Percentiles rank a stretch among this genome's conserved stretches.
phyloP scores from a whole-genome alignment of 805 yeast genomes.

The Starmerella potacharoeniae region DNA sequence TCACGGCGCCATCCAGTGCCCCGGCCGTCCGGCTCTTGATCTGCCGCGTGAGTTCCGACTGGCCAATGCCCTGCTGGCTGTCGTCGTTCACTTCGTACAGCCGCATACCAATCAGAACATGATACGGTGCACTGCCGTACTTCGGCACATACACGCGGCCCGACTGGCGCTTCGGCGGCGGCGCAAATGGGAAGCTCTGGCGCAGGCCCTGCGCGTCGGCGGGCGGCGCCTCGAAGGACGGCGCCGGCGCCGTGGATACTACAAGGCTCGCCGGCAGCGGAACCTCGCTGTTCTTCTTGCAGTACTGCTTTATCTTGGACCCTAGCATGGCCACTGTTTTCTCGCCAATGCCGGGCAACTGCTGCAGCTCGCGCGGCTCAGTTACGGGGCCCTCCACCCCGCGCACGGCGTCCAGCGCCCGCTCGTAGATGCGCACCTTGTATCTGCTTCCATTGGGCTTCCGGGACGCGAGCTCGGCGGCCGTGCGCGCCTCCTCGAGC shows the following conservation, averaged over 20 bases:
- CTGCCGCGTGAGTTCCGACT: conserved; percentile 40
- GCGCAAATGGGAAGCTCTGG: conserved; percentile 14
- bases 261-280: conserved; percentile 34
- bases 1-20: conserved; percentile 17
- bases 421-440: conserved; percentile 7
- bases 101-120: conserved; percentile 19
- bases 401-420: conserved; percentile 13
- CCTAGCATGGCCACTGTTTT: conserved; percentile 46
- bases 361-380: conserved; percentile 42
- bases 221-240: conserved; percentile 1
- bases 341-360: conserved; percentile 61
- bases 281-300: conserved; percentile 40
- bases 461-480: conserved; percentile 15
- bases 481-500: conserved; percentile 23
- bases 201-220: neutral
- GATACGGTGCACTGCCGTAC: conserved; percentile 19
- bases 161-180: conserved; percentile 12
- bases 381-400: neutral
- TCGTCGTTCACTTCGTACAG: conserved; percentile 14
- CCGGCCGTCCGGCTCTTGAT: conserved; percentile 20
- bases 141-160: conserved; percentile 22
- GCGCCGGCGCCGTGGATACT: neutral
- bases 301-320: conserved; percentile 40
- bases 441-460: conserved; percentile 13
- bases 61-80: conserved; percentile 46